phyloP scores from a whole-genome alignment of 2,329 filamentous ascomycete genomes.

The Penicillium sp. region DNA sequence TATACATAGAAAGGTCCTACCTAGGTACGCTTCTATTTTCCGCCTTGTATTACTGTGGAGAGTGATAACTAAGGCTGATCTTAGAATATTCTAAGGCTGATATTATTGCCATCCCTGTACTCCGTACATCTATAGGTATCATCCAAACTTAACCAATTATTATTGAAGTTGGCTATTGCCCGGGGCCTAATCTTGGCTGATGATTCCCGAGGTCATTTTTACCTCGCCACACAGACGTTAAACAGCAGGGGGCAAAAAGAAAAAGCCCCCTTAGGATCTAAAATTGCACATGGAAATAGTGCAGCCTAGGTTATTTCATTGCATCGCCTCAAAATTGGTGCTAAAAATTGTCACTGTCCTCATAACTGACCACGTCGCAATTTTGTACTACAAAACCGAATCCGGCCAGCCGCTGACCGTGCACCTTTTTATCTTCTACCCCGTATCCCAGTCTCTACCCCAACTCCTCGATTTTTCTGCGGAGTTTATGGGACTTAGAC shows the following conservation, averaged over 20 bases:
- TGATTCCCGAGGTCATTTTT: neutral
- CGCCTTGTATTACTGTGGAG: no score
- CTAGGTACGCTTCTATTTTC: no score
- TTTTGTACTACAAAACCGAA: slow-evolving; percentile 7
- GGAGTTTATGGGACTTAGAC: neutral
- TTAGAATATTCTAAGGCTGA: no score
- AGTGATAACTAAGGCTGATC: no score
- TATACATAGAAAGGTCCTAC: no score
- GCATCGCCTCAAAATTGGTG: neutral
- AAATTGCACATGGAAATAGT: slow-evolving; percentile 16
- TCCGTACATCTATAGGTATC: neutral
- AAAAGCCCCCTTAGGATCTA: neutral
- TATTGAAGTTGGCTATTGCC: neutral
- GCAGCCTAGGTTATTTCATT: slow-evolving; percentile 25
- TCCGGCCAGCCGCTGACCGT: slow-evolving; percentile 6
- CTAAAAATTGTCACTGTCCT: neutral
- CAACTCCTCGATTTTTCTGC: neutral
- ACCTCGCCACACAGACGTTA: slow-evolving; percentile 1
- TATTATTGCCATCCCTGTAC: no score
- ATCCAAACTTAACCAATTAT: slow-evolving; percentile 5
- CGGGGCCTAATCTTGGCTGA: neutral
- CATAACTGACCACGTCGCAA: slow-evolving; percentile 23
- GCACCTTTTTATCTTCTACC: neutral
- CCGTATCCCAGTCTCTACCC: neutral
- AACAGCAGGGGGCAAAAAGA: neutral